Evolutionary conservation across 495 filamentous ascomycete genomes (phyloP).

Genomic region (Trichoderma virens): DNA sequence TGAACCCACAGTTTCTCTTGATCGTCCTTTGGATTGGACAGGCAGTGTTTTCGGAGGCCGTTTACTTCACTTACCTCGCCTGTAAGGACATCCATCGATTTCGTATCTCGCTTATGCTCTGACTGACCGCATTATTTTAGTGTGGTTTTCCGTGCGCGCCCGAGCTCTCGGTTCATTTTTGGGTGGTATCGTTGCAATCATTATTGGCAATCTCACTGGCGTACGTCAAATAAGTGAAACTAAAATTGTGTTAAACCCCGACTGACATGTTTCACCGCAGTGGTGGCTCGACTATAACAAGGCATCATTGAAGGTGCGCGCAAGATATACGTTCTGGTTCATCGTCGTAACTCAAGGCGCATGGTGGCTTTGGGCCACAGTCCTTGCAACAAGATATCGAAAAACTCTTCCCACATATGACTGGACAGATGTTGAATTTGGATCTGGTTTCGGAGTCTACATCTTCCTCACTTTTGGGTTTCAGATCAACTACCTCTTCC

Average conservation of each 20-base stretch:
- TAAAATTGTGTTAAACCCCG: background rate
- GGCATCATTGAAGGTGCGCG: conserved; percentile 41
- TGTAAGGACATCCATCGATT: conserved; percentile 13
- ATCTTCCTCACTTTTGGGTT: conserved; percentile 52
- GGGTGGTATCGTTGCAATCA: conserved; percentile 50
- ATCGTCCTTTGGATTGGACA: conserved; percentile 55
- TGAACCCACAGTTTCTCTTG: conserved; percentile 45
- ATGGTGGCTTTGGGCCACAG: conserved; percentile 56
- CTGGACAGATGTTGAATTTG: conserved; percentile 50
- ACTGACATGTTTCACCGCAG: conserved; percentile 1
- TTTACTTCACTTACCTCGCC: conserved; percentile 53
- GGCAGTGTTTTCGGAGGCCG: conserved; percentile 52
- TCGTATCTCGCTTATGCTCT: background rate
- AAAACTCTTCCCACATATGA: conserved; percentile 46
- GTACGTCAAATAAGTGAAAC: conserved; percentile 11
- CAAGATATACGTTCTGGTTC: conserved; percentile 29
- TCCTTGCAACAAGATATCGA: conserved; percentile 46
- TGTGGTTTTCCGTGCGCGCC: conserved; percentile 57
- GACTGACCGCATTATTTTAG: conserved; percentile 12
- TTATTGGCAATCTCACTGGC: conserved; percentile 49
- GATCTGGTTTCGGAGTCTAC: conserved; percentile 49
- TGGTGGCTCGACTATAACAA: conserved; percentile 45
- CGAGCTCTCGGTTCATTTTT: conserved; percentile 56
- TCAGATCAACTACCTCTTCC: conserved; percentile 56
- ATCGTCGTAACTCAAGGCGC: conserved; percentile 47